Conservation (phyloP, 257 asterid species). For the Avicennia marina region DNA sequence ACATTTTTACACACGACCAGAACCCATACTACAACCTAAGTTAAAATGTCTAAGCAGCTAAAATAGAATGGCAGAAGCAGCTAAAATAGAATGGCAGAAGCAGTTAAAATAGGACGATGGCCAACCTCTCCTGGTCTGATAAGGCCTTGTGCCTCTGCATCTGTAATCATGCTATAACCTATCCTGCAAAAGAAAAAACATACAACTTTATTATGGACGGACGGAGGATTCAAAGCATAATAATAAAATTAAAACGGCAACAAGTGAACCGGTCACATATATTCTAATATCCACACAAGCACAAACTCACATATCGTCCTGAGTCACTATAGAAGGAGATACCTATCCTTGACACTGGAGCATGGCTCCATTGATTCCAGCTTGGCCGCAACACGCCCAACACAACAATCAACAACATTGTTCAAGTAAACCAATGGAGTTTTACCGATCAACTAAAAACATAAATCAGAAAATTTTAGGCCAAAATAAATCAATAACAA, state of each 20-base stretch:
- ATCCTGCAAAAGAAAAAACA: slow-evolving; percentile 27
- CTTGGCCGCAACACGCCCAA: slow-evolving; percentile 38
- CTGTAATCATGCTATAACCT: slow-evolving; percentile 48
- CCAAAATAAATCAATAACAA: not conserved
- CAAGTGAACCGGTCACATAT: not conserved
- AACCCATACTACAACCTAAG: not conserved
- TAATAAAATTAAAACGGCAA: not conserved
- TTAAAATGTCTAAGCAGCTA: no score
- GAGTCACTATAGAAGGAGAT: not conserved
- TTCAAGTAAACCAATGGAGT: slow-evolving; percentile 44
- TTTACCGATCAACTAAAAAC: slow-evolving; percentile 36
- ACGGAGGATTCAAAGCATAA: no score
- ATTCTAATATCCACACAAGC: not conserved
- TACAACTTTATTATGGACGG: not conserved
- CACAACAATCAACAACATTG: slow-evolving; percentile 42
- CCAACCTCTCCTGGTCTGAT: slow-evolving; percentile 47
- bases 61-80: no score
- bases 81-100: no score
- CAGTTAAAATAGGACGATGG: not conserved
- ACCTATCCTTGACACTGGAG: slow-evolving; percentile 51
- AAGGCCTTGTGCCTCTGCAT: slow-evolving; percentile 49
- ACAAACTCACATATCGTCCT: not conserved
- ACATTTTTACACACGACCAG: not conserved
- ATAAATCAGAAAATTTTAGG: not conserved
- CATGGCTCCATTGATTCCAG: slow-evolving; percentile 44